Percentiles rank a stretch among this genome's conserved stretches.
Conservation (phyloP, 352 stramenopile genomes). For the Pythium biforme region DNA sequence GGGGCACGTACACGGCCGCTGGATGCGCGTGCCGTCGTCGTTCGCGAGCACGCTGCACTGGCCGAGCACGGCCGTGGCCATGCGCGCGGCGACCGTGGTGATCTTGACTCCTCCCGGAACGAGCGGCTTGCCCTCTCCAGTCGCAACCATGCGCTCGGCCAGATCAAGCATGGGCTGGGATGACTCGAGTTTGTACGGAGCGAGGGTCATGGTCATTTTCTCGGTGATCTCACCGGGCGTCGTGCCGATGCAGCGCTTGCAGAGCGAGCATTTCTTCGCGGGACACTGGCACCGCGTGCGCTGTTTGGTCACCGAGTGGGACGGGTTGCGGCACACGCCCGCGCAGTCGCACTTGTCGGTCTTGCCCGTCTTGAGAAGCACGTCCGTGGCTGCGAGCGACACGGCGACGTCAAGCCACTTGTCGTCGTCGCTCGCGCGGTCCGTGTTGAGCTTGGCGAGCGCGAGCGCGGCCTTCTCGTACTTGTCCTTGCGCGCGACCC, state of each 20-base stretch:
- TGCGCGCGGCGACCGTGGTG: conserved; percentile 51
- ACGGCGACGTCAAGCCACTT: conserved; percentile 78
- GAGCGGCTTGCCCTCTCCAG: conserved; percentile 50
- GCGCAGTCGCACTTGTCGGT: conserved; percentile 67
- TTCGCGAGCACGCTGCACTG: conserved; percentile 74
- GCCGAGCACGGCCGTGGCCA: conserved; percentile 57
- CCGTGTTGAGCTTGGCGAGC: conserved; percentile 60
- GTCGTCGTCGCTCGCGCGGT: conserved; percentile 52
- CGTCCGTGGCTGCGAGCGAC: conserved; percentile 73
- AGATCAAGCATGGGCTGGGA: conserved; percentile 43
- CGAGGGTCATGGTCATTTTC: conserved; percentile 63
- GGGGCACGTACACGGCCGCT: conserved; percentile 72
- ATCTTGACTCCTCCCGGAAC: conserved; percentile 42
- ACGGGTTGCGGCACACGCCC: conserved; percentile 56
- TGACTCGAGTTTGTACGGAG: conserved; percentile 39
- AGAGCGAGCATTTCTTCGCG: conserved; percentile 80
- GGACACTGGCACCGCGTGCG: conserved; percentile 75
- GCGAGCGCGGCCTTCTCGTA: conserved; percentile 74
- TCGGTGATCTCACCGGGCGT: conserved; percentile 52
- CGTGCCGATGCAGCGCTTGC: conserved; percentile 63
- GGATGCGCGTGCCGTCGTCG: conserved; percentile 52
- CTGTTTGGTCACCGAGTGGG: conserved; percentile 68
- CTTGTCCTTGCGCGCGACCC: conserved; percentile 86
- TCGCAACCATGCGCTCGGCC: conserved; percentile 43
- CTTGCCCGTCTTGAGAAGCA: conserved; percentile 72